phyloP scores from a whole-genome alignment of 768 basidiomycete species.

The Russula virescens region DNA sequence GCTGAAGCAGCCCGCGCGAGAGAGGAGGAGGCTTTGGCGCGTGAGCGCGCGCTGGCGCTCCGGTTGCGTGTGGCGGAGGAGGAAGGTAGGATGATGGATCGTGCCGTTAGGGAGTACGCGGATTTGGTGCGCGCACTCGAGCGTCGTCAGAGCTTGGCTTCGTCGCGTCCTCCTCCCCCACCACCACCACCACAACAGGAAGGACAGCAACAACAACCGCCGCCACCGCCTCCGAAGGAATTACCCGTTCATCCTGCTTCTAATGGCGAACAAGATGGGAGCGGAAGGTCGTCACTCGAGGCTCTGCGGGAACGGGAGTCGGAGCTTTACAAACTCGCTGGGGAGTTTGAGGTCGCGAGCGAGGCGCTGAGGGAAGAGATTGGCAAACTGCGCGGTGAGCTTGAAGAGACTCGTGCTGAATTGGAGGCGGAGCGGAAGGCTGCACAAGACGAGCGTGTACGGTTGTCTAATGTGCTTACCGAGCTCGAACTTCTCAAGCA shows the following conservation, averaged over 20 bases:
- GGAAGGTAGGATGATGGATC: slow-evolving; percentile 55
- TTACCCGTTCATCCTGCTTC: background rate
- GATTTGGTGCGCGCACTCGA: slow-evolving; percentile 65
- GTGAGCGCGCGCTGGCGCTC: slow-evolving; percentile 46
- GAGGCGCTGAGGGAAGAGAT: slow-evolving; percentile 43
- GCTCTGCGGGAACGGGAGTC: slow-evolving; percentile 44
- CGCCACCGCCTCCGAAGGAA: background rate
- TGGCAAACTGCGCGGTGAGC: slow-evolving; percentile 41
- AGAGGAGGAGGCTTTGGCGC: slow-evolving; percentile 46
- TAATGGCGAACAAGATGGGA: slow-evolving; percentile 16
- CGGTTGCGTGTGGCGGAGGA: slow-evolving; percentile 48
- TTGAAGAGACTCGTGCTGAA: slow-evolving; percentile 39
- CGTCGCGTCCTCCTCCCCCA: background rate
- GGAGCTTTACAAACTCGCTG: slow-evolving; percentile 43
- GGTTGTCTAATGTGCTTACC: slow-evolving; percentile 41
- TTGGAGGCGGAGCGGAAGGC: slow-evolving; percentile 44
- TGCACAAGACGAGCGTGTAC: slow-evolving; percentile 38
- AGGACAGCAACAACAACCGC: background rate
- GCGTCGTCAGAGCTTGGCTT: slow-evolving; percentile 34
- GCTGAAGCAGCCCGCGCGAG: slow-evolving; percentile 48
- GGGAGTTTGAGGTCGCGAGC: slow-evolving; percentile 44
- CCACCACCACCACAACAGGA: too few relatives aligned
- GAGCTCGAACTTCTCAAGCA: slow-evolving; percentile 51
- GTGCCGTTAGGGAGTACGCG: slow-evolving; percentile 67
- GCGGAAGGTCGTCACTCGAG: slow-evolving; percentile 24